Evolutionary conservation across 1,139 yeast species (phyloP).

Genomic region (Scheffersomyces parashehatae): DNA sequence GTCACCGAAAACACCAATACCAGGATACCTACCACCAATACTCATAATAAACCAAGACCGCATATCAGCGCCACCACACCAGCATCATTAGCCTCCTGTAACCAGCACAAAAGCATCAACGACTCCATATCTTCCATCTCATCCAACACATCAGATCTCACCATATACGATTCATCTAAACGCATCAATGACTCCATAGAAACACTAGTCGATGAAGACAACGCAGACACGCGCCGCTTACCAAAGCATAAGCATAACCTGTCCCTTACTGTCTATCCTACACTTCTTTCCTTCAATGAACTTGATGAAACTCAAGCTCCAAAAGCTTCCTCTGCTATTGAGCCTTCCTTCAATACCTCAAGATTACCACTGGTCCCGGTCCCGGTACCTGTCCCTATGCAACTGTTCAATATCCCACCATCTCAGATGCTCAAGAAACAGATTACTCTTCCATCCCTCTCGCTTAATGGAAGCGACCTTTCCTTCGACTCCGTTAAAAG

Average conservation of each 20-base stretch:
- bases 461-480: conserved; percentile 10
- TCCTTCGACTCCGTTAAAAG: conserved; percentile 16
- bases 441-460: conserved; percentile 15
- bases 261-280: conserved; percentile 6
- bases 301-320: conserved; percentile 6
- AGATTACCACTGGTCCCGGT: not conserved
- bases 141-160: conserved; percentile 17
- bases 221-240: not conserved
- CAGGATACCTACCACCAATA: conserved; percentile 1
- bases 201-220: not conserved
- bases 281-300: conserved; percentile 6
- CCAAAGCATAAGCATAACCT: conserved; percentile 4
- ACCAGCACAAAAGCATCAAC: conserved; percentile 7
- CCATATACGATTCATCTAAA: conserved; percentile 8
- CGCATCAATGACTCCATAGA: not conserved
- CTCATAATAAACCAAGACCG: conserved; percentile 1
- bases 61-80: not conserved
- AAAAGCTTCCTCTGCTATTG: conserved; percentile 13
- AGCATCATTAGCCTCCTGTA: conserved; percentile 1
- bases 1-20: conserved; percentile 3
- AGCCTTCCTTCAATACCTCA: conserved; percentile 6
- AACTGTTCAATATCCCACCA: not conserved
- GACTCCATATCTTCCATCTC: conserved; percentile 20
- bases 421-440: conserved; percentile 13
- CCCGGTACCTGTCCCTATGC: conserved; percentile 3